Evolutionary conservation across 2,329 filamentous ascomycete genomes (phyloP), one percentile per base, ranked within the genome.

Genomic region (Colletotrichum incanum): DNA sequence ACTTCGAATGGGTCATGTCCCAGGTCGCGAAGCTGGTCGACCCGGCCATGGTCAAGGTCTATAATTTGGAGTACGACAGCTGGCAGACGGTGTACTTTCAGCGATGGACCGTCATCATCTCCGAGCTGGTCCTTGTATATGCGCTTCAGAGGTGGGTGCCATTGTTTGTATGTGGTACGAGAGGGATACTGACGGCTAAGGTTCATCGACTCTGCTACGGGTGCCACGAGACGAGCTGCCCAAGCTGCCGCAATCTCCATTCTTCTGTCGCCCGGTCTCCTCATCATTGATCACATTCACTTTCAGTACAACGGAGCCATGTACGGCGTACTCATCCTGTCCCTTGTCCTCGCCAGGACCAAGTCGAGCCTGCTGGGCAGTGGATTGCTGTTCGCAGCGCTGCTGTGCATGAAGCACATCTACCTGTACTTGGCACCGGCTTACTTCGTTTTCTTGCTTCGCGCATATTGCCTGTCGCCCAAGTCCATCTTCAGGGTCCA

Each of bases 271-370:
- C 96, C 96, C 0, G 96, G 96, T 2, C 89, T 99, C 45, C 87
- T 99, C 72, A 97, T 99, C 80, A 98, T 99, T 81, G 96, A 99
- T 79, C 96, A 99, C 81, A 96, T 98, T 75, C 95, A 98, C 82
- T 99, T 99, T 82, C 96, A 99, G 86, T 99, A 99, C 86, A 99
- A 99, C 85, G 96, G 96, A 50, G 95, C 95, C 83, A 91, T 99
- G 83, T 99, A 98, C 80, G 96, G 96, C 47, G 86, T 98, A 54
- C 86, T 99, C 62, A 89, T 98, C 47, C 87, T 96, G 65, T 98
- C 96, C 2, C 88, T 99, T 59, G 93, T 97, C 1, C 85, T 97
- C 71, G 94, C 95, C 8, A 91, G 94, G 62, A 90, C 92, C 76
- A 90, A 89, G 78, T 92, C 92, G 3, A 93, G 93, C 0, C 86